These are phyloP conservation scores for Ogataea haglerorum DNA, from an alignment of 805 yeast species.

Conservation along the genomic window DNA sequence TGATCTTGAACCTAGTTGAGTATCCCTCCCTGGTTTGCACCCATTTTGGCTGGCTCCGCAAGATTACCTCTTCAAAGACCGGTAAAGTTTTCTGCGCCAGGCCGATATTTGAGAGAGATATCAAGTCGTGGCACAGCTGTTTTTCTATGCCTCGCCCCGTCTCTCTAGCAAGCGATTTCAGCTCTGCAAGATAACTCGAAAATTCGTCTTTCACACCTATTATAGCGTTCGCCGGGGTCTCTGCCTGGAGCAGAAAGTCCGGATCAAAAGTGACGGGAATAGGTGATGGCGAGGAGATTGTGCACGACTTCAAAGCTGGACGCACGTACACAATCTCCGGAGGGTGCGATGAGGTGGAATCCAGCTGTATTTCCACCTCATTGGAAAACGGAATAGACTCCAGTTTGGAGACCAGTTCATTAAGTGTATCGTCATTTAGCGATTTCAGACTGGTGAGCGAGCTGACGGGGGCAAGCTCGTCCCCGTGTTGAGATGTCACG, in stretches of 20 bases:
- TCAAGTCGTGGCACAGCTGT: constrained; percentile 22
- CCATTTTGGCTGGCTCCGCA: constrained; percentile 21
- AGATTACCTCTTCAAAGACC: constrained; percentile 15
- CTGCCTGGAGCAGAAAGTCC: constrained; percentile 11
- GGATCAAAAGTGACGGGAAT: constrained; percentile 21
- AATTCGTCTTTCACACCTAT: constrained; percentile 15
- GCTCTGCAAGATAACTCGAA: constrained; percentile 10
- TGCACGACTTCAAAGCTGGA: constrained; percentile 18
- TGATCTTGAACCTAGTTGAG: constrained; percentile 14
- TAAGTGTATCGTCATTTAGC: not conserved
- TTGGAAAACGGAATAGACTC: constrained; percentile 10
- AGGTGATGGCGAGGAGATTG: constrained; percentile 19
- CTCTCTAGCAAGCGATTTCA: constrained; percentile 17
- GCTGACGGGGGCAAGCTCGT: constrained; percentile 11
- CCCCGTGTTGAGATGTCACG: constrained; percentile 6
- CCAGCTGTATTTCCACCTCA: constrained; percentile 15
- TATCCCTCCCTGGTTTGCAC: constrained; percentile 9
- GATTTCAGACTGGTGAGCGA: constrained; percentile 11
- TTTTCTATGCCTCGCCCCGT: constrained; percentile 23
- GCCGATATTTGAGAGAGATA: constrained; percentile 19
- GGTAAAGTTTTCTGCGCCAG: constrained; percentile 16
- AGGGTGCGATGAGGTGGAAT: constrained; percentile 10
- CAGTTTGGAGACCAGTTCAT: constrained; percentile 1
- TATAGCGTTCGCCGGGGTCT: constrained; percentile 16
- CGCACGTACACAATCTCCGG: constrained; percentile 18